Base-by-base conservation (phyloP, 1,284 basidiomycete genomes). In the Papiliotrema flavescens region DNA sequence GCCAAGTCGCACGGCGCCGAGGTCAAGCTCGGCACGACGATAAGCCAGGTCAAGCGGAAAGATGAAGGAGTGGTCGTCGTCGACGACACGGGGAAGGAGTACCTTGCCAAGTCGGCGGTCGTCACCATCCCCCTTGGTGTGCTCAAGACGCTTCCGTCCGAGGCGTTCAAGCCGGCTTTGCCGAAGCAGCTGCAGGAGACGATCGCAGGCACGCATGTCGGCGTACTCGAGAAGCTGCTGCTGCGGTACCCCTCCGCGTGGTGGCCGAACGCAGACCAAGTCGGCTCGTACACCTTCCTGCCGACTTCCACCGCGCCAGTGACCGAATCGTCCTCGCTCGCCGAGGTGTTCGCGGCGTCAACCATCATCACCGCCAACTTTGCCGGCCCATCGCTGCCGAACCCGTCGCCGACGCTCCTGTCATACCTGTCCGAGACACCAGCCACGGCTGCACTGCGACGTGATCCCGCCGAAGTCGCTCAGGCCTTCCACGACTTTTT, bases 221-320 rank as follows among this genome's bases (percentile, higher is more conserved):
- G 79, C 24, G 63, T 73, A n/a, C 73, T 80, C 26, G 78, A 78
- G 54, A 80, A 80, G 65, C 62, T 80, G n/a, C 66, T 80, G 6
- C 59, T 81, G 15, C 58, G 66, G 13, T 81, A 81, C 63, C 56
- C 68, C 0, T 35, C 60, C 1, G 72, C 78, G 2, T 81, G 80
- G 80, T 81, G 79, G 80, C 74, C 75, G 14, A 62, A 67, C 11
- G 63, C 67, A 6, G 55, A 58, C 13, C 62, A 62, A 5, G 60
- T 68, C 8, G 76, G 76, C 0, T 74, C 73, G 2, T 78, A 78
- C 65, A 75, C 74, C 23, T 67, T 79, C 54, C 68, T 80, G 37
- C 72, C 76, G 17, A 67, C 71, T 2, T 39, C 24, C 3, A 24
- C 49, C 0, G 48, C 53, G 1, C 20, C 55, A 0, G 51, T 57